Percentiles rank a stretch among this genome's conserved stretches.
Evolutionary conservation across 176 grass and related monocot genomes (phyloP).

Genomic region (Oryza brachyantha): DNA sequence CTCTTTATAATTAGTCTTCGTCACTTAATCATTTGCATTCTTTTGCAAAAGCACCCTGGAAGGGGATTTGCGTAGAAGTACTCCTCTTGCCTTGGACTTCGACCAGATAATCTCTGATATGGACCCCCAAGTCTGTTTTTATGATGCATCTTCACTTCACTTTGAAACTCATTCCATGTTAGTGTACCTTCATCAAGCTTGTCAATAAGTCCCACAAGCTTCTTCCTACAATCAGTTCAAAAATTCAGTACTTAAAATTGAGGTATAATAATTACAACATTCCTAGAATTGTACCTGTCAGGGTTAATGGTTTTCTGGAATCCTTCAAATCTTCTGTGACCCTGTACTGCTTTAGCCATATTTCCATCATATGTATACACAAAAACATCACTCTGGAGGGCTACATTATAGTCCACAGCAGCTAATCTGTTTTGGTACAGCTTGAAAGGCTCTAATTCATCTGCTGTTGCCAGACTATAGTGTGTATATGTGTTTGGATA

Average conservation of each 20-base stretch:
- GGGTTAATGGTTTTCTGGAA: conserved; percentile 85
- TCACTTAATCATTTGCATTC: conserved; percentile 38
- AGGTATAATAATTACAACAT: conserved; percentile 17
- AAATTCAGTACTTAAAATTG: conserved; percentile 18
- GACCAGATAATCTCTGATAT: conserved; percentile 59
- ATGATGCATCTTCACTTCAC: conserved; percentile 65
- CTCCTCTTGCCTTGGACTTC: conserved; percentile 69
- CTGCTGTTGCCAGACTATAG: conserved; percentile 47
- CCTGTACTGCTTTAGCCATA: conserved; percentile 96
- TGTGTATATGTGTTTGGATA: conserved; percentile 91
- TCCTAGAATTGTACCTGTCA: conserved; percentile 52
- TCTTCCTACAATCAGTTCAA: conserved; percentile 50
- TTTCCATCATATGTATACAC: conserved; percentile 97
- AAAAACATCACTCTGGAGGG: conserved; percentile 80
- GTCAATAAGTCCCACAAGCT: conserved; percentile 77
- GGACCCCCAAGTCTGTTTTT: conserved; percentile 72
- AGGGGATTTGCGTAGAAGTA: conserved; percentile 98
- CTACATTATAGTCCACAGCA: conserved; percentile 85
- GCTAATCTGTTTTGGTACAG: conserved; percentile 82
- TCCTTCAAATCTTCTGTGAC: conserved; percentile 88
- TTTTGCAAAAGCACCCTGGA: conserved; percentile 86
- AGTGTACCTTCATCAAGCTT: conserved; percentile 62
- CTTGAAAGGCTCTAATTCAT: conserved; percentile 60
- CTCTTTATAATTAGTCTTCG: conserved; percentile 21
- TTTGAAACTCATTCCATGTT: conserved; percentile 62